phyloP scores from a whole-genome alignment of 2,329 filamentous ascomycete species.

The Verticillium alfalfae region DNA sequence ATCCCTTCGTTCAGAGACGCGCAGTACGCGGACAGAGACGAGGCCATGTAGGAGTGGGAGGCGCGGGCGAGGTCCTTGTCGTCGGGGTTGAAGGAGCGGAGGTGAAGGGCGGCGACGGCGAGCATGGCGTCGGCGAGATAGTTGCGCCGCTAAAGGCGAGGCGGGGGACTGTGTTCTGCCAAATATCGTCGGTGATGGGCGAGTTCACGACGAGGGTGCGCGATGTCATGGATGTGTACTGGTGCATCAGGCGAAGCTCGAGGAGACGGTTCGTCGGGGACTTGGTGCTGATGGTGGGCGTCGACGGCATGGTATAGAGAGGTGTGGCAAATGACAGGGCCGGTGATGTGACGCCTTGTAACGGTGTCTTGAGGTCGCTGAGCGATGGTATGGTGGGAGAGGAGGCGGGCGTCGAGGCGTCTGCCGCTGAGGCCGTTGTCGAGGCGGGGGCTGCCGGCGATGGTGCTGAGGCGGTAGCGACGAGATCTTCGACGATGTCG shows the following conservation, averaged over 20 bases:
- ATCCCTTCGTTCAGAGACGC: constrained; percentile 51
- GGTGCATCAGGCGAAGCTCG: constrained; percentile 59
- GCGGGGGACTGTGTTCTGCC: constrained; percentile 54
- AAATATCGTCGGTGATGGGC: constrained; percentile 47
- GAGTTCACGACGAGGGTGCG: constrained; percentile 53
- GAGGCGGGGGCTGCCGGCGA: constrained; percentile 8
- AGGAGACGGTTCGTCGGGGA: constrained; percentile 41
- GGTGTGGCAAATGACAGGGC: constrained; percentile 19
- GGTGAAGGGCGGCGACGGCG: constrained; percentile 58
- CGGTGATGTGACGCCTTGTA: constrained; percentile 5
- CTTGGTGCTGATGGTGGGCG: constrained; percentile 24
- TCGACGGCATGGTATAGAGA: constrained; percentile 22
- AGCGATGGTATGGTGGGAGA: constrained; percentile 2
- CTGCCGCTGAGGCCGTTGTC: constrained; percentile 11
- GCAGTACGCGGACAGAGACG: constrained; percentile 56
- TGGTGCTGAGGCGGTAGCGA: constrained; percentile 20
- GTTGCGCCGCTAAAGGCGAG: constrained; percentile 54
- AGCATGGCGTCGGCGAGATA: constrained; percentile 60
- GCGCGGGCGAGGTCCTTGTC: constrained; percentile 56
- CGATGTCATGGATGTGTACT: constrained; percentile 56
- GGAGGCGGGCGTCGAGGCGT: constrained; percentile 12
- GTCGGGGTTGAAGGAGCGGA: constrained; percentile 50
- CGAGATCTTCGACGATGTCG: constrained; percentile 37
- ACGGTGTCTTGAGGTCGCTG: not conserved
- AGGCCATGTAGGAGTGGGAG: constrained; percentile 61